Percentiles rank a stretch among this genome's conserved stretches.
phyloP scores from a whole-genome alignment of 2,329 filamentous ascomycete species.

The Juglanconis sp. region DNA sequence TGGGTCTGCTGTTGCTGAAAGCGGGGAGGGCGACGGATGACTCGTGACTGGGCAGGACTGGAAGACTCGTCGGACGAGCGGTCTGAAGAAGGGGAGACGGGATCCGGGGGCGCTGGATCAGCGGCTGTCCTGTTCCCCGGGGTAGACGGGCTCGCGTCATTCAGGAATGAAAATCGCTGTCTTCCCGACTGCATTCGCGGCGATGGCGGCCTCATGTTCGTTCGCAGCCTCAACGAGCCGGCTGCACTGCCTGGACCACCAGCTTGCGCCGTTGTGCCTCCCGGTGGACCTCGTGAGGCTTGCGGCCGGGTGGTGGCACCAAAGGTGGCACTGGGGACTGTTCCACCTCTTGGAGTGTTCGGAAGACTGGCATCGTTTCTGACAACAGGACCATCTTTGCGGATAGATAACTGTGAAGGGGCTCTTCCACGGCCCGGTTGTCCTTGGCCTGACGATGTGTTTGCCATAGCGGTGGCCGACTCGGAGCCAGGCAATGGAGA shows the following conservation, averaged over 20 bases:
- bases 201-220: slow-evolving; percentile 23
- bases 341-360: slow-evolving; percentile 39
- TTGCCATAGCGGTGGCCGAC: slow-evolving; percentile 42
- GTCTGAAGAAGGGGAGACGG: slow-evolving; percentile 29
- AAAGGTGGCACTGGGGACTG: neutral
- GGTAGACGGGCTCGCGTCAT: slow-evolving; percentile 30
- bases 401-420: slow-evolving; percentile 54
- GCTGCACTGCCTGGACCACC: slow-evolving; percentile 10
- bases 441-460: slow-evolving; percentile 39
- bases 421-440: slow-evolving; percentile 37
- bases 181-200: slow-evolving; percentile 30
- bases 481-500: slow-evolving; percentile 55
- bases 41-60: slow-evolving; percentile 54
- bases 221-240: slow-evolving; percentile 20
- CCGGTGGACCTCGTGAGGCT: slow-evolving; percentile 46
- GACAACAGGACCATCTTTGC: slow-evolving; percentile 53
- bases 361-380: slow-evolving; percentile 44
- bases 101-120: slow-evolving; percentile 39
- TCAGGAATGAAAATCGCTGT: slow-evolving; percentile 43
- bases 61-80: slow-evolving; percentile 31
- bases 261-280: slow-evolving; percentile 37
- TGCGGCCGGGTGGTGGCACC: slow-evolving; percentile 36
- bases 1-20: slow-evolving; percentile 34
- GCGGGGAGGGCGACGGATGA: slow-evolving; percentile 57
- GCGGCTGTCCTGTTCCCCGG: slow-evolving; percentile 23